Evolutionary conservation across 768 basidiomycete species (phyloP).

Genomic region (Boletus barrowsii): DNA sequence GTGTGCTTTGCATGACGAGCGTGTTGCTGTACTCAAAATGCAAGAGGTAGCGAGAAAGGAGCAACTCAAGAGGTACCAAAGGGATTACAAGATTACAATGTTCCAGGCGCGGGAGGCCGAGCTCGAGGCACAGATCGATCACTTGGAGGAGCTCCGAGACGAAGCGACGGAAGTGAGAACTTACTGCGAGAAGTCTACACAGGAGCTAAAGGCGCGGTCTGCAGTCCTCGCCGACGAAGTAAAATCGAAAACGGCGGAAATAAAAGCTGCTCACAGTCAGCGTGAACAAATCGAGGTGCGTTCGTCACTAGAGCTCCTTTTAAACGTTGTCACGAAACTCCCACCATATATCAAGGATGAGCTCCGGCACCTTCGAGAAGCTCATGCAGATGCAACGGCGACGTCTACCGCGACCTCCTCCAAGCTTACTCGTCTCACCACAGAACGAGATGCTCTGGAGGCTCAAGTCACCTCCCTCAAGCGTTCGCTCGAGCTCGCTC

Average conservation of each 20-base stretch:
- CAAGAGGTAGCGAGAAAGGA: conserved; percentile 54
- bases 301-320: background rate
- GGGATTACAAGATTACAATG: conserved; percentile 66
- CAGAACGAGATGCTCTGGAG: conserved; percentile 58
- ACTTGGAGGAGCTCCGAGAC: conserved; percentile 49
- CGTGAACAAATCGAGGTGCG: conserved; percentile 47
- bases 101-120: conserved; percentile 64
- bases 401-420: conserved; percentile 44
- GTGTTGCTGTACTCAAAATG: conserved; percentile 48
- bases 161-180: conserved; percentile 13
- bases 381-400: conserved; percentile 48
- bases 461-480: conserved; percentile 53
- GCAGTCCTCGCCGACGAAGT: conserved; percentile 35
- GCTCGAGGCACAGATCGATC: conserved; percentile 50
- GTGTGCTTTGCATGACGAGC: conserved; percentile 53
- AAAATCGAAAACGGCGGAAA: conserved; percentile 39
- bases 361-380: conserved; percentile 44
- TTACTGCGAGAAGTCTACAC: conserved; percentile 27
- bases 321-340: background rate
- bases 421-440: conserved; percentile 53
- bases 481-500: conserved; percentile 54
- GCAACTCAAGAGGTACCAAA: conserved; percentile 54
- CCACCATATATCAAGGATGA: conserved; percentile 31
- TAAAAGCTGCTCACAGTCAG: conserved; percentile 40
- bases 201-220: conserved; percentile 30